Base-by-base conservation (phyloP, 2,329 filamentous ascomycete species). In the Cytospora chrysosperma region DNA sequence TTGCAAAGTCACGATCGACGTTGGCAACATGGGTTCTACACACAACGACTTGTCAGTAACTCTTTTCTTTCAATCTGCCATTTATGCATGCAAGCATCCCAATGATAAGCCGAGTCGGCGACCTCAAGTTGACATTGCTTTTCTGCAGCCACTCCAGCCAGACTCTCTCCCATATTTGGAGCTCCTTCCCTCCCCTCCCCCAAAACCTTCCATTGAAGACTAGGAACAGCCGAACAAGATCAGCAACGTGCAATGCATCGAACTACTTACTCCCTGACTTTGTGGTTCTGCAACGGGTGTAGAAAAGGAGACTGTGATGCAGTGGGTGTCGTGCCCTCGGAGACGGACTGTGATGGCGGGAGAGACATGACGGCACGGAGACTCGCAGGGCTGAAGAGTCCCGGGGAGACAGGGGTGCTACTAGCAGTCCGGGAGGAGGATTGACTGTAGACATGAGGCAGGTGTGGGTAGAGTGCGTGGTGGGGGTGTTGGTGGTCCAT, bases 1-100 rank as follows among this genome's bases (percentile, higher is more conserved):
- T 96, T 67, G 92, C 84, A 60, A 86, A 86, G 75, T 98, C 93
- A 67, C 93, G 88, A 72, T 98, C 94, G 69, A 97, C 92, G 71
- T 93, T 88, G 59, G 92, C 93, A 67, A 93, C 92, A 77, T 97
- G 91, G 12, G 94, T 97, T 78, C 88, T 91, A 67, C 17, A 50
- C 47, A 27, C 9, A 10, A n/a, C n/a, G 37, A 40, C 17, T 26
- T 52, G 56, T 65, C 56, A 65, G 64, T 51, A 28, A 30, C 19
- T 21, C 43, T 34, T 50, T 7, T 21, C 21, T 15, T 26, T n/a
- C 30, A 8, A 30, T 47, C 28, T 28, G 37, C 13, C 24, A 58
- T n/a, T n/a, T n/a, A n/a, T 26, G 17, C 28, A 43, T 28, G 47
- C 15, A 26, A n/a, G 27, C 21, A 17, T 40, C 27, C 26, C n/a